Evolutionary conservation across 768 basidiomycete species (phyloP).

Genomic region (Lactifluus echinatus): DNA sequence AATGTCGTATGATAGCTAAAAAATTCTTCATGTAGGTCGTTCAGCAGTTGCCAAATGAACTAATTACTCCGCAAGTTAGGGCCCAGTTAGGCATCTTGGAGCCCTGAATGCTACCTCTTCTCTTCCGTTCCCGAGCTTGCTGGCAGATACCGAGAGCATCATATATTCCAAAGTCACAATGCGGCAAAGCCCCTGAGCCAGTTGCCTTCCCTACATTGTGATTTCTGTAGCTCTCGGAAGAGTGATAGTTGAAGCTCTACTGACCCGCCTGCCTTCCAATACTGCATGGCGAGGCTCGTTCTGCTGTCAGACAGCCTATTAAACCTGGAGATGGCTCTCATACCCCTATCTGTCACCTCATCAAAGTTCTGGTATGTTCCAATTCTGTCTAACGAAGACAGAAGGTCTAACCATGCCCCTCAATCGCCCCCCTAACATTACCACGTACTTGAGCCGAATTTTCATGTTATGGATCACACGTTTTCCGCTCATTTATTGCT

Average conservation of each 20-base stretch:
- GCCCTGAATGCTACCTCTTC: neutral
- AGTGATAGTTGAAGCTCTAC: conserved; percentile 44
- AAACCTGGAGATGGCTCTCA: neutral
- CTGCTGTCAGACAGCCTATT: conserved; percentile 47
- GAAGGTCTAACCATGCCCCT: neutral
- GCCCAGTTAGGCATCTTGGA: conserved; percentile 5
- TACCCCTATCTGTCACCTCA: neutral
- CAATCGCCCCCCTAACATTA: neutral
- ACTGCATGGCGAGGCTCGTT: conserved; percentile 50
- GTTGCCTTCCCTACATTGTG: conserved; percentile 22
- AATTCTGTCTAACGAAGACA: neutral
- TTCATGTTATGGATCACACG: neutral
- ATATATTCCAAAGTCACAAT: conserved; percentile 27
- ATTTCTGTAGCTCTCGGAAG: conserved; percentile 21
- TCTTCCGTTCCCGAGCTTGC: neutral
- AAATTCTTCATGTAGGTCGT: conserved; percentile 8
- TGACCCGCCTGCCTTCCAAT: conserved; percentile 37
- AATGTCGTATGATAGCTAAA: neutral
- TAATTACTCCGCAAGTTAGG: conserved; percentile 20
- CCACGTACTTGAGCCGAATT: neutral
- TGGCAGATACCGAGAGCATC: conserved; percentile 26
- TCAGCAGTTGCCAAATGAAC: conserved; percentile 12
- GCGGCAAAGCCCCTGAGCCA: conserved; percentile 28
- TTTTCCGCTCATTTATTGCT: neutral
- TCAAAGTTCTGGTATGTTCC: neutral